Base-by-base conservation (phyloP, 2,329 filamentous ascomycete species). In the Dryadomyces quercus-mongolicae region DNA sequence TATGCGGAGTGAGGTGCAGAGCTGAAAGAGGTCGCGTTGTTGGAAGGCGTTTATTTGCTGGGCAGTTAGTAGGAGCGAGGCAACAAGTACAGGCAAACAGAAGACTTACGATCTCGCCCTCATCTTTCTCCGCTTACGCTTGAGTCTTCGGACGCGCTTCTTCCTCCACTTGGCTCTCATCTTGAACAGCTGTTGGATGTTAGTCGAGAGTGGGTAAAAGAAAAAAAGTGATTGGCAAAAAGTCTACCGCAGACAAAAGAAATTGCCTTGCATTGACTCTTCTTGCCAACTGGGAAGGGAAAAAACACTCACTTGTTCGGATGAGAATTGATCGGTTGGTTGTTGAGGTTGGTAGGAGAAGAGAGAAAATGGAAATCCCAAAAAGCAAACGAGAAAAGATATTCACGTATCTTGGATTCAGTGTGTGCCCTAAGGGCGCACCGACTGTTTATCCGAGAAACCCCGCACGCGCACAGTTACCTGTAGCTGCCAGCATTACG, bases 61-160 rank as follows among this genome's bases (percentile, higher is more conserved):
- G 12, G 7, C 5, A 15, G 38, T 51, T 31, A 44, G 38, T 15
- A 51, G 25, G 6, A 25, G 22, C 9, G 16, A 49, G 16, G 18
- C 9, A 38, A 18, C 5, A 16, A 22, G 8, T 18, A n/a, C 10
- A 6, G 25, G 5, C n/a, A 49, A n/a, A 36, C 7, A 13, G 13
- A 48, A 12, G 47, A 78, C 90, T 82, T 82, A 97, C 93, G 85
- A 91, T 80, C 93, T 80, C 69, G 92, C 93, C 74, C 93, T 85
- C 79, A 93, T 95, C 92, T 98, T 98, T 90, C 93, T 94, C 81
- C 93, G 90, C 91, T 98, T 98, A 74, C 91, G 86, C 87, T 97
- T 97, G 76, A 98, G 89, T 77, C 93, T 86, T 70, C 93, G 84
- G 78, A 95, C 91, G 75, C 93, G 84, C 92, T 98, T 98, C 88